Evolutionary conservation across 805 yeast species (phyloP).

Genomic region (Starmera pachycereana): DNA sequence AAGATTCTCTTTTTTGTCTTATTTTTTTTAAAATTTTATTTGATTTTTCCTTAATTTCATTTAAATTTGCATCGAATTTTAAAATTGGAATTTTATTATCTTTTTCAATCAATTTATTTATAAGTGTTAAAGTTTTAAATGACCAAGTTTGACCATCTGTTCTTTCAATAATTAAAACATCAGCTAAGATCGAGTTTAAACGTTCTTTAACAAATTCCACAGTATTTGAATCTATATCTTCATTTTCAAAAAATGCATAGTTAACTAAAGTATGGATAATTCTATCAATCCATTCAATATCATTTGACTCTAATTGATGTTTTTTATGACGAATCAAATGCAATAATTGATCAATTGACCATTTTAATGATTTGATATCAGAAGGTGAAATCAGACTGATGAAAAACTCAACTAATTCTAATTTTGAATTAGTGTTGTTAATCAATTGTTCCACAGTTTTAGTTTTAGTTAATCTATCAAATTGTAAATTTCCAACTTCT

Average conservation of each 20-base stretch:
- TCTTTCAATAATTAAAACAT: constrained; percentile 36
- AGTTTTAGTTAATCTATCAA: constrained; percentile 69
- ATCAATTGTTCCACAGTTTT: constrained; percentile 47
- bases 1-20: constrained; percentile 23
- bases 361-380: constrained; percentile 21
- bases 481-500: constrained; percentile 49
- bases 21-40: constrained; percentile 37
- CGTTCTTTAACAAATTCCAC: constrained; percentile 45
- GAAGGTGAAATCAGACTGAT: constrained; percentile 8
- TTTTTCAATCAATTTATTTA: constrained; percentile 17
- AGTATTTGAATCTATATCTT: constrained; percentile 19
- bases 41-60: constrained; percentile 36
- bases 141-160: constrained; percentile 51
- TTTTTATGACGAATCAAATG: constrained; percentile 41
- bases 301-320: constrained; percentile 11
- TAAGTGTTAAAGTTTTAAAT: constrained; percentile 33
- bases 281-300: constrained; percentile 20
- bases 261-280: constrained; percentile 21
- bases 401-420: constrained; percentile 8
- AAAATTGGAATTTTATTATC: constrained; percentile 19
- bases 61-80: constrained; percentile 51
- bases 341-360: constrained; percentile 51
- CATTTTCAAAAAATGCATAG: constrained; percentile 20
- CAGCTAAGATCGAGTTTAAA: constrained; percentile 57
- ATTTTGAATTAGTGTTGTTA: constrained; percentile 5